Evolutionary conservation across 345 rosid species (phyloP), one percentile per base, ranked within the genome.

Genomic region (Abelmoschus esculentus): DNA sequence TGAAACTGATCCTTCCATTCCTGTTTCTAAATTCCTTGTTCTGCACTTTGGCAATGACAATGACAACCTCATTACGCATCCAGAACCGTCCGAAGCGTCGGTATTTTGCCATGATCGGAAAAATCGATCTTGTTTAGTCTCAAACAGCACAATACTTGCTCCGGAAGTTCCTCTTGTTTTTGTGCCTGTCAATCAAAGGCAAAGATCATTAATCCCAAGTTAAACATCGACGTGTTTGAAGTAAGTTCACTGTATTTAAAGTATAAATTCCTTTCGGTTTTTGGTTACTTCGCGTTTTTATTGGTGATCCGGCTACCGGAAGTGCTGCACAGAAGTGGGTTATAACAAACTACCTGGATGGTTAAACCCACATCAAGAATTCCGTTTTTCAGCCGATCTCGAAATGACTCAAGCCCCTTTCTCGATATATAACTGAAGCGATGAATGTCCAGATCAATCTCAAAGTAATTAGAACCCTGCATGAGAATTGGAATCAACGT

Each of bases 401-500:
- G 81, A 71, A 93, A 89, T 8, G 97, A 82, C 73, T 93, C 97
- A 7, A 93, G 86, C 34, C 98, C 98, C 81, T 91, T 93, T 32
- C 98, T 76, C 53, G 98, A 88, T 70, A 93, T 93, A 79, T 82
- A 93, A 81, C 98, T 83, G 84, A 93, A 93, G 2, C 91, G 87
- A 79, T 93, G 98, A 8, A 93, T 85, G 72, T 93, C 98, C 67
- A 91, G 80, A 85, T 93, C 97, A 56, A 93, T 91, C 90, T 93
- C 98, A 34, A 91, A 91, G 88, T 93, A 93, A 67, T 86, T 87
- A 6, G 89, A 76, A 56, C 98, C 98, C 98, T 91, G 89, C 68
- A 59, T 8, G 11, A 67, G 47, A 71, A 19, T 40, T 32, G 28
- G n/a, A 34, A 42, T 18, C 49, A 49, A 50, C 15, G 50, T 8